Conservation (phyloP, 257 asterid species). For the Salvia miltiorrhiza region DNA sequence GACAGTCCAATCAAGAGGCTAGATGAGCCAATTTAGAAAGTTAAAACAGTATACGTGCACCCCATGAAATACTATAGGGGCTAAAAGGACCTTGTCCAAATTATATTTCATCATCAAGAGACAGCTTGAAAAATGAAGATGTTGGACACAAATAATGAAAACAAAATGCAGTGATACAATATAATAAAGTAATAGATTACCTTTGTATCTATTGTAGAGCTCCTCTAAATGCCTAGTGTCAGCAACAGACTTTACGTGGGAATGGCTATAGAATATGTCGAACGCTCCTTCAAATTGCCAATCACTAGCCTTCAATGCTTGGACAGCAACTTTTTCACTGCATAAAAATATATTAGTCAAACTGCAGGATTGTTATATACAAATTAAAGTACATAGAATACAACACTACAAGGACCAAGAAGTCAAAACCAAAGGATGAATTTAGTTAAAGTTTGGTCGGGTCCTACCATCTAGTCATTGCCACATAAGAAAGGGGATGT, state of each 20-base stretch:
- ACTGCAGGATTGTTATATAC: conserved; percentile 3
- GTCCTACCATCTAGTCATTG: background rate
- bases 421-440: conserved; percentile 1
- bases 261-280: conserved; percentile 86
- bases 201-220: conserved; percentile 92
- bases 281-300: conserved; percentile 99
- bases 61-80: background rate
- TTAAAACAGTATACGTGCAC: too few relatives aligned
- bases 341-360: conserved; percentile 23
- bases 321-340: conserved; percentile 91
- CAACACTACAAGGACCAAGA: conserved; percentile 3
- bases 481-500: background rate
- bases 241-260: conserved; percentile 66
- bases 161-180: background rate
- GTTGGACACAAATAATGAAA: background rate
- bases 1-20: too few relatives aligned
- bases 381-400: background rate
- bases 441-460: background rate
- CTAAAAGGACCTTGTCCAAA: background rate
- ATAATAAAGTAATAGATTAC: conserved; percentile 26
- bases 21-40: too few relatives aligned
- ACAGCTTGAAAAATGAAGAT: conserved; percentile 9
- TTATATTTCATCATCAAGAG: conserved; percentile 2
- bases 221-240: conserved; percentile 91
- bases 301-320: conserved; percentile 84